Percentiles rank a stretch among this genome's conserved stretches.
Evolutionary conservation across 192 early-diverging fungal genomes (phyloP).

Genomic region (Coemansia sp.): DNA sequence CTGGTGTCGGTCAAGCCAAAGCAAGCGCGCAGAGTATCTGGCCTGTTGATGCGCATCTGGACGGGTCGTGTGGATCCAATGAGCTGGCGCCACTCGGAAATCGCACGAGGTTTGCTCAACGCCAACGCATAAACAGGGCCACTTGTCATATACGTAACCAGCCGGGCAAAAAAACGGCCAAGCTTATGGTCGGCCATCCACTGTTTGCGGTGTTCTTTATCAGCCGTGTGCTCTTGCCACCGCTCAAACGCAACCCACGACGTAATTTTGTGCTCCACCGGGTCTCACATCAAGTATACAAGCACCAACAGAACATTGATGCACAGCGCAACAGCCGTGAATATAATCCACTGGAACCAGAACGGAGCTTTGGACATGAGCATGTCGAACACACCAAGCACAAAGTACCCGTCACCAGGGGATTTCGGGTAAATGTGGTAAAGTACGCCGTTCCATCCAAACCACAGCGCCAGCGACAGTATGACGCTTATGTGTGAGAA

Average conservation of each 20-base stretch:
- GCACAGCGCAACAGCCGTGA: constrained; percentile 55
- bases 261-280: constrained; percentile 30
- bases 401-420: constrained; percentile 56
- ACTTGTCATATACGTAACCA: constrained; percentile 73
- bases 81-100: constrained; percentile 60
- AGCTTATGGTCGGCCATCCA: constrained; percentile 10
- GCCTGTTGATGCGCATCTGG: constrained; percentile 61
- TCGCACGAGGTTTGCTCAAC: constrained; percentile 59
- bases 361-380: constrained; percentile 53
- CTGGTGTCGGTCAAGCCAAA: constrained; percentile 73
- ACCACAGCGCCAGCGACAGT: constrained; percentile 60
- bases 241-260: constrained; percentile 40
- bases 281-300: constrained; percentile 29
- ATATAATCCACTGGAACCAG: constrained; percentile 62
- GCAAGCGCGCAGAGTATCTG: constrained; percentile 48
- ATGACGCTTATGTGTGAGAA: constrained; percentile 62
- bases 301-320: constrained; percentile 53
- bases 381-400: constrained; percentile 56
- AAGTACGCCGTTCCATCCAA: constrained; percentile 63
- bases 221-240: constrained; percentile 12
- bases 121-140: constrained; percentile 65
- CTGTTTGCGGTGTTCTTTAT: constrained; percentile 1
- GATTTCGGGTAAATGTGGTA: constrained; percentile 58
- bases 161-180: constrained; percentile 63
- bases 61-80: constrained; percentile 70